phyloP scores from a whole-genome alignment of 2,329 filamentous ascomycete genomes.

The Pseudopithomyces maydicus region DNA sequence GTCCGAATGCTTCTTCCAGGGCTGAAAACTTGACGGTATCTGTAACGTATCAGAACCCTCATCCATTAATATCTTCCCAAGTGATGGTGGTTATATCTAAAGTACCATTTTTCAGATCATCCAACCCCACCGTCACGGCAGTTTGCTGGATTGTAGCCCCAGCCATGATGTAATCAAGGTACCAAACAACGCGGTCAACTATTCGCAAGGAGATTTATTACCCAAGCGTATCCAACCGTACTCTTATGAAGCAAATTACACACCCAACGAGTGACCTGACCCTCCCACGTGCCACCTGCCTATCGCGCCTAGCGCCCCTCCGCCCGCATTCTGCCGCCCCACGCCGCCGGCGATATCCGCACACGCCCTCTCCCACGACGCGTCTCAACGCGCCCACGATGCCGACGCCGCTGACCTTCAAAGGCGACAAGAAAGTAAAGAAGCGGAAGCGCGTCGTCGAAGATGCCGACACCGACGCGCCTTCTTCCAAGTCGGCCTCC shows the following conservation, averaged over 20 bases:
- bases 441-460: conserved; percentile 78
- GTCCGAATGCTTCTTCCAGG: conserved; percentile 83
- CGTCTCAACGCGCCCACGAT: conserved; percentile 51
- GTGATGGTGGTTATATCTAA: neutral
- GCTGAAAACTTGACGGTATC: conserved; percentile 53
- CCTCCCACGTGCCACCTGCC: conserved; percentile 1
- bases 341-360: conserved; percentile 31
- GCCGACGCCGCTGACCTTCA: conserved; percentile 92
- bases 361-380: conserved; percentile 11
- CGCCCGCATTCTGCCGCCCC: conserved; percentile 22
- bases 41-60: neutral
- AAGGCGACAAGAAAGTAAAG: conserved; percentile 94
- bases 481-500: conserved; percentile 36
- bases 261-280: neutral
- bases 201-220: neutral
- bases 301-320: neutral
- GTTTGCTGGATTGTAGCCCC: conserved; percentile 27
- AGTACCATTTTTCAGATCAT: conserved; percentile 54
- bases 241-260: neutral
- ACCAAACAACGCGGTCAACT: neutral
- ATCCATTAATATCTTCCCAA: neutral
- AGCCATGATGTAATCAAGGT: conserved; percentile 13
- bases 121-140: conserved; percentile 39
- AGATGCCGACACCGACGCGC: conserved; percentile 51
- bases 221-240: neutral